Evolutionary conservation across 129 eudicot species (phyloP), one percentile per base, ranked within the genome.

Genomic region (Rutidosis leptorrhynchoides): DNA sequence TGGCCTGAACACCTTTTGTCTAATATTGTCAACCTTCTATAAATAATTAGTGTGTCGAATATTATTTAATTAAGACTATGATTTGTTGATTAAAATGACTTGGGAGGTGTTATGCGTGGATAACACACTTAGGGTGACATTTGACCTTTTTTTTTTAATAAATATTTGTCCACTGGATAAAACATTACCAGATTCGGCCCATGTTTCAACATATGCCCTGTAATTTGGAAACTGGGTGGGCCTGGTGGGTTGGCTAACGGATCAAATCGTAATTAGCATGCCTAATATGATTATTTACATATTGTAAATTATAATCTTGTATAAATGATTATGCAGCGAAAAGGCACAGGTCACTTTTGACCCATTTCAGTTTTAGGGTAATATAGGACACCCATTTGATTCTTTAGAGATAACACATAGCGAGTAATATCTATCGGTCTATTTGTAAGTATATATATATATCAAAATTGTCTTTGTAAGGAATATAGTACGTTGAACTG

Each of bases 401-500:
- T 17, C 3, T 5, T 68, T 22, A n/a, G 53, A 35, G 64, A 55
- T 35, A 21, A 35, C 30, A 30, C 51, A 15, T 68, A n/a, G n/a
- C n/a, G n/a, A n/a, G n/a, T n/a, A 32, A 54, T 33, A 6, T 0
- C 16, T 3, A 37, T 54, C 7, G 26, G 23, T 26, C 19, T 11
- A 12, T 6, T 19, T 15, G 25, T 24, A 65, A 14, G 33, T 56
- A 26, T 37, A 0, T n/a, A n/a, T 55, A 24, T 28, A 23, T 33
- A 59, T 43, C 15, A 6, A 46, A 14, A 45, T 9, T 14, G 54
- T 32, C 27, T 28, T 46, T 29, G 22, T 68, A 37, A n/a, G 17
- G 25, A 58, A 69, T 21, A 23, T 20, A 2, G 42, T 61, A 46
- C 7, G 19, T 33, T 54, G 58, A 64, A 54, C 30, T 64, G 58